Evolutionary conservation across 176 grass and related monocot genomes (phyloP), one percentile per base, ranked within the genome.

Genomic region (Puccinellia tenuiflora): DNA sequence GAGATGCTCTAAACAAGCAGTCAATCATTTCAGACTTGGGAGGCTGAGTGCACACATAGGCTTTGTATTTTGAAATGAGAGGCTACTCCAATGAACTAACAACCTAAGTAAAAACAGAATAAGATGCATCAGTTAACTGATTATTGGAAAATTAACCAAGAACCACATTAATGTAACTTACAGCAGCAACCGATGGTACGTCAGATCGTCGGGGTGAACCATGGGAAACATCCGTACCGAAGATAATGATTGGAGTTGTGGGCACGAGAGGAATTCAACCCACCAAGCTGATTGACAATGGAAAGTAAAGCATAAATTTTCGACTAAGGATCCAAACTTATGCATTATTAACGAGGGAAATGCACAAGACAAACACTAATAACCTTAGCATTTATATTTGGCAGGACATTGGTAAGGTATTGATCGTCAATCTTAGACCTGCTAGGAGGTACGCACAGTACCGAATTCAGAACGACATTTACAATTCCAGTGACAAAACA

Each of bases 331-430:
- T 24, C n/a, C 18, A 2, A 85, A 54, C 31, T 12, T 46, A 28
- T 76, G 43, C 7, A 26, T 20, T 45, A 50, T 21, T 54, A 48
- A 48, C n/a, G 2, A 26, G 30, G 38, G 24, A 6, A 28, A 39
- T 15, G 34, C 20, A 65, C 6, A 68, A 46, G 17, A 68, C 65
- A 53, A 15, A 33, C 60, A 39, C 1, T 3, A 0, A 18, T 12
- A 68, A 96, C 93, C 90, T 96, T 93, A 0, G 86, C 90, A 87
- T 91, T 96, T 39, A 96, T 96, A 66, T 92, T 96, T 5, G 93
- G 52, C 8, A 96, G 50, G 6, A 87, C 62, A 81, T 92, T 96
- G 0, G 93, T 92, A 3, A 92, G 28, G 76, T 92, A 96, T 12
- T 90, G 90, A 34, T 92, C 85, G 29, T 90, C 81, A 5, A 90